Percentiles rank a stretch among this genome's conserved stretches.
phyloP scores from a whole-genome alignment of 1,139 yeast genomes.

The Pichia sp. region DNA sequence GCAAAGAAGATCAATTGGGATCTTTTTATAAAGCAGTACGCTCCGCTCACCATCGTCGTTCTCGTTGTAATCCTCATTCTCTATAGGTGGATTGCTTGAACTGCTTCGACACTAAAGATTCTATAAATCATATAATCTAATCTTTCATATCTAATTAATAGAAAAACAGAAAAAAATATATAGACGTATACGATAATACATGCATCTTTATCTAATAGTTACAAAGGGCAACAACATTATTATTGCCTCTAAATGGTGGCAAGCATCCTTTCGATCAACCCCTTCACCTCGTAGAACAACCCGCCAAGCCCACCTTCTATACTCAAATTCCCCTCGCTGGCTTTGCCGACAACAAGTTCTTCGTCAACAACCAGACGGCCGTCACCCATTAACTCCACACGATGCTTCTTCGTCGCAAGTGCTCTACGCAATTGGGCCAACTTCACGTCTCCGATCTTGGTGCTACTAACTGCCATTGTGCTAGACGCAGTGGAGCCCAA shows the following conservation, averaged over 20 bases:
- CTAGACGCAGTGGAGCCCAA: neutral
- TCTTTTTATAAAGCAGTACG: conserved; percentile 81
- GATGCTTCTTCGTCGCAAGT: conserved; percentile 53
- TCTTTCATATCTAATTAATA: too few species aligned
- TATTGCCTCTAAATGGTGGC: conserved; percentile 53
- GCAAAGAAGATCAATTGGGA: conserved; percentile 91
- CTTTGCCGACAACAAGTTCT: conserved; percentile 67
- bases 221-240: neutral
- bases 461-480: conserved; percentile 26
- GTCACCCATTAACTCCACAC: conserved; percentile 88
- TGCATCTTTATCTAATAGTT: neutral
- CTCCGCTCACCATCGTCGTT: conserved; percentile 73
- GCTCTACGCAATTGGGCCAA: conserved; percentile 74
- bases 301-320: conserved; percentile 73
- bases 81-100: conserved; percentile 68
- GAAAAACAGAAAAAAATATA: neutral
- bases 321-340: conserved; percentile 74
- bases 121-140: neutral
- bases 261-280: conserved; percentile 69
- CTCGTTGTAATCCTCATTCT: conserved; percentile 71
- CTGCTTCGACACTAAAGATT: neutral
- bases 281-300: conserved; percentile 75
- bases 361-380: conserved; percentile 88
- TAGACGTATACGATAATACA: neutral
- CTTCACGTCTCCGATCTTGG: conserved; percentile 86